Evolutionary conservation across 179 eudicot species (phyloP), one percentile per base, ranked within the genome.

Genomic region (Patellifolia procumbens): DNA sequence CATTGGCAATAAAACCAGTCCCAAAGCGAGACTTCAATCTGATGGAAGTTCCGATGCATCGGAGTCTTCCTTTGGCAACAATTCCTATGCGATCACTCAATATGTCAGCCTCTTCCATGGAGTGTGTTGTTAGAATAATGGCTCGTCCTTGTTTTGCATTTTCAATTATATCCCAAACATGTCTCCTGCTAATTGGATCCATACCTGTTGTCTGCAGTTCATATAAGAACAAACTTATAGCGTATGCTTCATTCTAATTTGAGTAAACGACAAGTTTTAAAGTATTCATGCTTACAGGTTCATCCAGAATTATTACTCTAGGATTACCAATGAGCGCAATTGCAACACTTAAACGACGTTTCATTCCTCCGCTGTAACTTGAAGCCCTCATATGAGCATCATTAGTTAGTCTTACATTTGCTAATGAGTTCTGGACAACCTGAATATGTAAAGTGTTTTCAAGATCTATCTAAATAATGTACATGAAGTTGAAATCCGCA

Each of bases 101-200:
- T 65, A 93, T 91, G 73, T 95, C 99, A 60, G 99, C 99, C 87
- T 95, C 99, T 86, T 93, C 99, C 99, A 93, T 95, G 12, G 99
- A 95, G 84, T 93, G 99, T 62, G 99, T 95, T 3, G 99, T 95
- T 29, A 95, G 80, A 71, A 95, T 84, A 43, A 95, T 89, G 43
- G 95, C 92, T 46, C 99, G 88, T 37, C 99, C 99, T 82, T 73
- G 85, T 77, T 95, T 95, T 67, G 99, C 95, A 43, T 84, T 74
- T 75, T 93, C 99, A 53, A 94, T 92, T 55, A 94, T 91, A 76
- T 94, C 98, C 98, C 98, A 94, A 16, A 92, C 97, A 73, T 91
- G 98, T 72, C 98, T 90, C 76, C 97, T 85, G 73, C 92, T 94
- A 43, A 94, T 88, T 26, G 98, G 98, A 86, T 94, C 97, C 98